Evolutionary conservation across 352 stramenopile species (phyloP).

Genomic region (Globisporangium heterothallicum): DNA sequence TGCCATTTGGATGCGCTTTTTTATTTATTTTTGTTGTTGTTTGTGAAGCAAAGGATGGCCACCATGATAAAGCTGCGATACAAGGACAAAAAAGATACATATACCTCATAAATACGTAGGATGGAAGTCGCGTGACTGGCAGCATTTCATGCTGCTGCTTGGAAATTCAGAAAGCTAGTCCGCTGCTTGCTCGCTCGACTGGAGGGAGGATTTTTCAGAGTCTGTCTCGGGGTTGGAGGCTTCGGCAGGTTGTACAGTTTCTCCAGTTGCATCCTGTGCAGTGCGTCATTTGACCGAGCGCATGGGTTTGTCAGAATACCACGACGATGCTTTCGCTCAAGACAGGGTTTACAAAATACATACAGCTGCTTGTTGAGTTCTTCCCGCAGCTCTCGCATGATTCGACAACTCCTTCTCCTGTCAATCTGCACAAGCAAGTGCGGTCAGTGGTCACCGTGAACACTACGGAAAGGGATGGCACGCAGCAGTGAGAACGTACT

Average conservation of each 20-base stretch:
- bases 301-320: too few relatives aligned
- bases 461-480: background rate
- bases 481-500: conserved; percentile 7
- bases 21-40: background rate
- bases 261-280: conserved; percentile 12
- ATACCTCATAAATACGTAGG: background rate
- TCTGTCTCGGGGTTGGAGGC: background rate
- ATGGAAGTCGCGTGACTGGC: background rate
- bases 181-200: background rate
- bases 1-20: background rate
- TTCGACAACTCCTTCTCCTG: conserved; percentile 13
- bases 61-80: background rate
- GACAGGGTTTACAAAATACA: background rate
- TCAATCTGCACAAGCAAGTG: conserved; percentile 12
- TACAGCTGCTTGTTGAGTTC: conserved; percentile 20
- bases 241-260: conserved; percentile 13
- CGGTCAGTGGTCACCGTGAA: background rate
- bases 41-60: background rate
- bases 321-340: background rate
- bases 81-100: background rate
- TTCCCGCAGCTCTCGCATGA: conserved; percentile 20
- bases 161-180: background rate
- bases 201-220: background rate
- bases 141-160: background rate
- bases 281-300: background rate